phyloP scores from a whole-genome alignment of 2,329 filamentous ascomycete genomes.

The Harringtonia lauricola region DNA sequence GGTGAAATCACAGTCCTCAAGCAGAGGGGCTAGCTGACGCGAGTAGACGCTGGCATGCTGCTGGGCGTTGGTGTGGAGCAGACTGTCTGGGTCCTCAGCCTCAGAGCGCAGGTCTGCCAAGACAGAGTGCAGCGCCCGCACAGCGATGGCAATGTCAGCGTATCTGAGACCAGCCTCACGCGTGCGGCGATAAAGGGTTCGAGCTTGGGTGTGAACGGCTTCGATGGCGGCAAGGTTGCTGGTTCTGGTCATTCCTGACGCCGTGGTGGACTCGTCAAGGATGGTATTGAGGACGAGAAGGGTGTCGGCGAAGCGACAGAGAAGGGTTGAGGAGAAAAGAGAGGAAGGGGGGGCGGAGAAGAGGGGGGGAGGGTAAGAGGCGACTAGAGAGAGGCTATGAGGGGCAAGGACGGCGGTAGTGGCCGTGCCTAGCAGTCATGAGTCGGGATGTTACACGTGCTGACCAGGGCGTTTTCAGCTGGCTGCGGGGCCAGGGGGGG shows the following conservation, averaged over 20 bases:
- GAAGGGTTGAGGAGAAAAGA: not conserved
- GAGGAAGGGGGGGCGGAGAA: not conserved
- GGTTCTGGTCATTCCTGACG: conserved; percentile 16
- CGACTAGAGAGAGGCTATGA: no score
- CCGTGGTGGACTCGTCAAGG: not conserved
- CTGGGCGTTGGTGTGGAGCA: conserved; percentile 30
- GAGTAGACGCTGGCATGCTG: conserved; percentile 29
- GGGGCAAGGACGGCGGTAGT: no score
- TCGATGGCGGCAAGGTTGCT: conserved; percentile 36
- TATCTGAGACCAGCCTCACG: conserved; percentile 37
- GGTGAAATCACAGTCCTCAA: conserved; percentile 43
- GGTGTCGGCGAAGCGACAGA: not conserved
- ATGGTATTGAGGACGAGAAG: no score
- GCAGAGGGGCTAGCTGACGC: conserved; percentile 37
- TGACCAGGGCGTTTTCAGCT: not conserved
- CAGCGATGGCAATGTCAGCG: conserved; percentile 34
- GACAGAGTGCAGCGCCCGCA: conserved; percentile 42
- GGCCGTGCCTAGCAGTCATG: no score
- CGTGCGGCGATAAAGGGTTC: conserved; percentile 42
- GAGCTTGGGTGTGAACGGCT: conserved; percentile 42
- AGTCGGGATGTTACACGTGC: not conserved
- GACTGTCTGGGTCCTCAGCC: conserved; percentile 43
- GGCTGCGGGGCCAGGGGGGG: no score
- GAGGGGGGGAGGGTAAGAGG: not conserved
- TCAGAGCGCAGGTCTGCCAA: conserved; percentile 48